Conservation (phyloP, 108 stramenopile species). For the Nannochloropsis gaditana region DNA sequence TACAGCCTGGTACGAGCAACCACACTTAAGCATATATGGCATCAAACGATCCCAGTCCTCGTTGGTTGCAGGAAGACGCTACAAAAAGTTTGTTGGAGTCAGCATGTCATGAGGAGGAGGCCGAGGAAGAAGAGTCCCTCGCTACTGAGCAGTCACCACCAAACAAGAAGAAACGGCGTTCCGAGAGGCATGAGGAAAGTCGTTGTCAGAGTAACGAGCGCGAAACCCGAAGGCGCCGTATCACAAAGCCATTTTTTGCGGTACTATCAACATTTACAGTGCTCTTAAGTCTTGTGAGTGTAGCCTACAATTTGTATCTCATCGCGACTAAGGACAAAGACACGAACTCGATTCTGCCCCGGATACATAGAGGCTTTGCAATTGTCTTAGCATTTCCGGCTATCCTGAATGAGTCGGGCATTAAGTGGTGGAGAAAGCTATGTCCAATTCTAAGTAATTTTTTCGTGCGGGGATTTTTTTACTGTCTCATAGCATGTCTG, state of each 20-base stretch:
- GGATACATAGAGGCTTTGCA: background rate
- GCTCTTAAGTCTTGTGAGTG: background rate
- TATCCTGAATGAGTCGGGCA: background rate
- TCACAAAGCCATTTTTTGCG: slow-evolving; percentile 2
- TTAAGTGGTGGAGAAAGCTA: slow-evolving; percentile 12
- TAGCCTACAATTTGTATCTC: background rate
- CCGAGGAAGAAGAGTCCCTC: background rate
- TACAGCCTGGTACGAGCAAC: background rate
- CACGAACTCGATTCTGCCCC: background rate
- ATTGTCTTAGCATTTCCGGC: background rate
- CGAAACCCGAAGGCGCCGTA: background rate
- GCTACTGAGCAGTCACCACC: background rate
- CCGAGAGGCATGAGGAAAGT: too few relatives aligned
- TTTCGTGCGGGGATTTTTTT: background rate
- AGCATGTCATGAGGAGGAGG: background rate
- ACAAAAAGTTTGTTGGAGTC: background rate
- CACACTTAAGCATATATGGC: background rate
- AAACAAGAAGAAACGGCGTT: too few relatives aligned
- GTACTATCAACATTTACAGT: background rate
- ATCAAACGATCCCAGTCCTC: background rate
- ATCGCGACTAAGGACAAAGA: background rate
- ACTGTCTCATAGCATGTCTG: background rate
- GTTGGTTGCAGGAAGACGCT: background rate
- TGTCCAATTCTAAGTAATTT: background rate
- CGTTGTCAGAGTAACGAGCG: too few relatives aligned